Evolutionary conservation across 768 basidiomycete genomes (phyloP).

Genomic region (Serendipita sp.): DNA sequence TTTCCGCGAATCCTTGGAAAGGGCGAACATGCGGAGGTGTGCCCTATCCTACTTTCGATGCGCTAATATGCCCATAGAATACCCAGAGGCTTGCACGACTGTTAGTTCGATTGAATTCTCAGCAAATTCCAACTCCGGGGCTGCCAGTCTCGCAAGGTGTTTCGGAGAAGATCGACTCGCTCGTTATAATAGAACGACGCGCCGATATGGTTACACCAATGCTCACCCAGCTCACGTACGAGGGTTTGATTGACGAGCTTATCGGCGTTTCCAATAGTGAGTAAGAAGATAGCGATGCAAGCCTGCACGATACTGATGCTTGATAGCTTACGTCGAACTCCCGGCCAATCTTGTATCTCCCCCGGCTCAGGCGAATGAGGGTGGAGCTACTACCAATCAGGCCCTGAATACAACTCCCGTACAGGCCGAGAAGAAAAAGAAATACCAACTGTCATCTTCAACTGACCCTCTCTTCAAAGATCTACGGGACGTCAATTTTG

Average conservation of each 20-base stretch:
- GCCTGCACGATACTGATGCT: conserved; percentile 11
- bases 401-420: conserved; percentile 34
- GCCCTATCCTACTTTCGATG: too few species aligned
- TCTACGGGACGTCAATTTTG: conserved; percentile 83
- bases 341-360: conserved; percentile 53
- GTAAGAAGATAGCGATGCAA: too few species aligned
- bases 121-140: conserved; percentile 18
- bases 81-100: conserved; percentile 61
- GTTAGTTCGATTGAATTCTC: conserved; percentile 36
- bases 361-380: conserved; percentile 25
- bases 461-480: conserved; percentile 73
- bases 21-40: conserved; percentile 69
- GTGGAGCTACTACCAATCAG: conserved; percentile 23
- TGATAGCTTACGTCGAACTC: conserved; percentile 61
- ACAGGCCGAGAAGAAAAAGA: conserved; percentile 64
- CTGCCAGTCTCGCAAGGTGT: conserved; percentile 28
- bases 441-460: conserved; percentile 62
- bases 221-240: conserved; percentile 89
- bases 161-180: conserved; percentile 58
- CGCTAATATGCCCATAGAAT: not conserved
- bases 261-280: conserved; percentile 79
- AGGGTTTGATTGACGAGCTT: conserved; percentile 88
- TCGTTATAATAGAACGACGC: conserved; percentile 80
- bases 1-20: conserved; percentile 91
- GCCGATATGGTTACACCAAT: conserved; percentile 93